phyloP scores from a whole-genome alignment of 1,284 basidiomycete species.

The Inonotus obliquus region DNA sequence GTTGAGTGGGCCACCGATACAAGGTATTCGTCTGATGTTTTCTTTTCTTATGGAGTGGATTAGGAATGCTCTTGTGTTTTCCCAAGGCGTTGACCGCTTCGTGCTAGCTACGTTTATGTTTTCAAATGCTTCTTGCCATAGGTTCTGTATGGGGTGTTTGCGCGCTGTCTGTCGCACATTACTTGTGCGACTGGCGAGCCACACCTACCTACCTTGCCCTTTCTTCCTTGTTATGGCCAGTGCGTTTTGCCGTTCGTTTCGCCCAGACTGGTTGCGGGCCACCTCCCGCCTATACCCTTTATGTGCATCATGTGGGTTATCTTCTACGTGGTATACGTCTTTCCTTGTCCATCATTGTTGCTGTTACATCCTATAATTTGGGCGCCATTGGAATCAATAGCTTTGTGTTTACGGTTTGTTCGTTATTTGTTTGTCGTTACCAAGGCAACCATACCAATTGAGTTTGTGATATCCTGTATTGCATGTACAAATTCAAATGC shows the following conservation, averaged over 20 bases:
- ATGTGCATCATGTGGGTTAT: neutral
- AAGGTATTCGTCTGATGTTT: neutral
- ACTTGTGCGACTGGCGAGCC: neutral
- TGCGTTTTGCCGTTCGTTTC: neutral
- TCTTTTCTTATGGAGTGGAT: too few relatives aligned
- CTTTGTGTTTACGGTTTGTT: neutral
- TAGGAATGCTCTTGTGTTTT: neutral
- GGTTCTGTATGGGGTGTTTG: neutral
- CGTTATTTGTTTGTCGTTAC: neutral
- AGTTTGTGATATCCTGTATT: neutral
- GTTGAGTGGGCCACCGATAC: neutral
- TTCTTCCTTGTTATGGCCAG: neutral
- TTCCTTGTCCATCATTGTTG: neutral
- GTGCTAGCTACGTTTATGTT: neutral
- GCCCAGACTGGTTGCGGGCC: constrained; percentile 17
- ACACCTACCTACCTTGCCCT: neutral
- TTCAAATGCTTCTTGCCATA: neutral
- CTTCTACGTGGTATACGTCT: neutral
- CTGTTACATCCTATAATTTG: neutral
- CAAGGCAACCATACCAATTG: neutral
- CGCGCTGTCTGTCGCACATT: neutral
- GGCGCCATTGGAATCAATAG: neutral
- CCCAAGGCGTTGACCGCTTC: constrained; percentile 14
- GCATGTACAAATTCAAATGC: neutral
- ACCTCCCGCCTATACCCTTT: constrained; percentile 16